Evolutionary conservation across 2,329 filamentous ascomycete species (phyloP), one percentile per base, ranked within the genome.

Genomic region (Talaromyces islandicus): DNA sequence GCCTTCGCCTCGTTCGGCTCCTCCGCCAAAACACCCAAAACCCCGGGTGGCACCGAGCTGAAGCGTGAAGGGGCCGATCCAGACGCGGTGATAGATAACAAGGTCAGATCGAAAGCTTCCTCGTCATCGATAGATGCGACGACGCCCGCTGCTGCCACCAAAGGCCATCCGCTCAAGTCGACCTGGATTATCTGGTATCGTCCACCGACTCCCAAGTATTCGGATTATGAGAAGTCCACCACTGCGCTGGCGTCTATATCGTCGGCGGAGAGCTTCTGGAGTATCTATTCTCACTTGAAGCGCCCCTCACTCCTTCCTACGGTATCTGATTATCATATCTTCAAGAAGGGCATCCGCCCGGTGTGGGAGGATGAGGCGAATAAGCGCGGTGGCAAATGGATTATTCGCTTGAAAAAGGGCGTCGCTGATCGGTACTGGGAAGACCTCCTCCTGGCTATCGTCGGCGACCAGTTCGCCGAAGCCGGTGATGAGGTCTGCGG

Each of bases 321-420:
- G 4, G 93, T 97, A 30, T 97, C 92, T 25, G 94, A 99, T 77
- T 99, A 97, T 73, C 94, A 99, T 74, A 88, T 99, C 62, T 99
- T 99, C 81, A 96, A 94, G 77, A 92, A 94, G 71, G 93, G 92
- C 58, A 92, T 99, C 63, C 87, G 94, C 62, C 94, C 94, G 24
- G 94, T 99, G 68, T 99, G 94, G 94, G 94, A 99, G 76, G 94
- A 99, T 68, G 92, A 96, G 53, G 91, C 95, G 73, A 99, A 99
- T 78, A 94, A 91, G 75, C 89, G 88, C 67, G 94, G 94, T 58
- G 94, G 94, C 56, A 99, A 99, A 79, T 99, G 93, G 93, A 92
- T 97, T 65, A 88, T 99, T 73, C 85, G 93, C 66, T 80, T 99
- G 73, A 97, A 96, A 84, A 99, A 99, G 81, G 94, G 94, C 27